Base-by-base conservation (phyloP, 495 filamentous ascomycete species). In the Tuber aestivum region DNA sequence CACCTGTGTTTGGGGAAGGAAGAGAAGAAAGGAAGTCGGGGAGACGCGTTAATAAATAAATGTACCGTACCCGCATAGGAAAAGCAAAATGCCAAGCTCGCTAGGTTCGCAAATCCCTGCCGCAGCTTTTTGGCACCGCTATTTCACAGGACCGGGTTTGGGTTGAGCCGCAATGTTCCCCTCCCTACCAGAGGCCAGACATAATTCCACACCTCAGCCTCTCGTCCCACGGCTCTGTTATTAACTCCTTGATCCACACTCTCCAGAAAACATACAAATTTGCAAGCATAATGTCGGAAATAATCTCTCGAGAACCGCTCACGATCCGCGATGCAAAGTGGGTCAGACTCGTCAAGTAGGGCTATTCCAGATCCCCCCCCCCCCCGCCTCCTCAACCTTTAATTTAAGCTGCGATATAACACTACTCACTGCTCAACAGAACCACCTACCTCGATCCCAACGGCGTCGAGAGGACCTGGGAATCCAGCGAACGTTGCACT, bases 401-500 rank as follows among this genome's bases (percentile, higher is more conserved):
- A 40, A 69, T 42, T 61, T 38, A 32, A 48, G 68, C 73, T 77
- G n/a, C n/a, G n/a, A n/a, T n/a, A n/a, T n/a, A 82, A 77, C 45
- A 41, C 32, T 21, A 72, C 21, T 73, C 42, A 61, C 38, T 20
- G 8, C 4, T 20, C 42, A 74, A 27, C 61, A 92, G 91, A 79
- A 90, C 90, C 41, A 93, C 88, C 21, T 96, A 94, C 82, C 86
- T 83, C 48, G 93, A 95, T 78, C 90, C 91, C 1, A 86, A 89
- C 14, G 91, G 90, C 40, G 86, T 89, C 23, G 85, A 88, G 71
- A 87, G 93, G 74, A 92, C 89, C 45, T 95, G 93, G 93, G 93
- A 96, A 82, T 92, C 91, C 4, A 92, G 91, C 21, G 93, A 95
- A 83, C 87, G 93, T 20, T 87, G 86, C 77, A 95, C 93, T 12